These are phyloP conservation scores for Suillus spraguei DNA, from an alignment of 768 basidiomycete genomes.

Conservation along the genomic window DNA sequence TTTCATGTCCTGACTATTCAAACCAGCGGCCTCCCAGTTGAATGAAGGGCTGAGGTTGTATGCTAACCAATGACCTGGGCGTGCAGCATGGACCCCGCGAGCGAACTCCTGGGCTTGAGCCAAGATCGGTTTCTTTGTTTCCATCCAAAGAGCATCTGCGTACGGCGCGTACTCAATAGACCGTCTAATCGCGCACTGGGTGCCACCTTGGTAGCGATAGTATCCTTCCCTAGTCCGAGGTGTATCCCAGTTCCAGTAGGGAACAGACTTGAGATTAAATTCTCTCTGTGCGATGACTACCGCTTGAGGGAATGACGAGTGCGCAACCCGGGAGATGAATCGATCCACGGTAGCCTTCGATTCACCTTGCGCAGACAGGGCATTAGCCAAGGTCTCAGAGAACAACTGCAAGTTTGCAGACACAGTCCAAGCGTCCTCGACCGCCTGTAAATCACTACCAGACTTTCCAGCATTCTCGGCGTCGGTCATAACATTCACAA, in stretches of 20 bases:
- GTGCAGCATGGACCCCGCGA: slow-evolving; percentile 76
- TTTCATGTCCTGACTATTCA: slow-evolving; percentile 84
- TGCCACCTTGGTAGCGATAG: slow-evolving; percentile 97
- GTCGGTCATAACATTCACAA: slow-evolving; percentile 80
- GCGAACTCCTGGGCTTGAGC: slow-evolving; percentile 93
- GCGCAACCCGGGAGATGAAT: slow-evolving; percentile 65
- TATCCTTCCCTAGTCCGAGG: slow-evolving; percentile 95
- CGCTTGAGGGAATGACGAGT: slow-evolving; percentile 69
- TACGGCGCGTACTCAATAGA: slow-evolving; percentile 93
- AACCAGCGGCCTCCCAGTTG: slow-evolving; percentile 94
- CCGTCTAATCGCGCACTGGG: slow-evolving; percentile 90
- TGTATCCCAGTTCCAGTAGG: slow-evolving; percentile 95
- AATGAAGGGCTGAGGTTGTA: slow-evolving; percentile 96
- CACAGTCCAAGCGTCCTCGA: slow-evolving; percentile 87
- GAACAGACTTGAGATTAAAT: slow-evolving; percentile 71
- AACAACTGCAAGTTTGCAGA: slow-evolving; percentile 82
- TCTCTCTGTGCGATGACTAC: slow-evolving; percentile 76
- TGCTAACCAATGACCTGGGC: slow-evolving; percentile 92
- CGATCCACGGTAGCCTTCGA: slow-evolving; percentile 51
- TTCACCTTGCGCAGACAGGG: slow-evolving; percentile 61
- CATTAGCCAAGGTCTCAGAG: slow-evolving; percentile 68
- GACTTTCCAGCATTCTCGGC: slow-evolving; percentile 82
- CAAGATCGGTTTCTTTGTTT: slow-evolving; percentile 93
- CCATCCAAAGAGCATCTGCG: slow-evolving; percentile 93
- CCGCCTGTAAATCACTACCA: slow-evolving; percentile 78